Evolutionary conservation across 1,284 basidiomycete species (phyloP).

Genomic region (Ustilago hordei): DNA sequence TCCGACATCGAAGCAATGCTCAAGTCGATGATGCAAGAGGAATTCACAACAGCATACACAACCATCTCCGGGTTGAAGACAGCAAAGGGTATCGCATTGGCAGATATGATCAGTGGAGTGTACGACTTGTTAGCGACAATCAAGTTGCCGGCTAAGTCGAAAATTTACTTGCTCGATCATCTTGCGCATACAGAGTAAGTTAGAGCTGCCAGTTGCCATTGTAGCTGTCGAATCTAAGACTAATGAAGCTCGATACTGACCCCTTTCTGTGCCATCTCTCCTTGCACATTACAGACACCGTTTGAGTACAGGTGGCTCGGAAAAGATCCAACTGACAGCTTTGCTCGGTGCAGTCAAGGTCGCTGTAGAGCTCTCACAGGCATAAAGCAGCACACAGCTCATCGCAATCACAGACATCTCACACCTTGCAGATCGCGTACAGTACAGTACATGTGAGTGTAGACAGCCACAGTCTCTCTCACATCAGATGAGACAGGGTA

Average conservation of each 20-base stretch:
- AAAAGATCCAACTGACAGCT: conserved; percentile 93
- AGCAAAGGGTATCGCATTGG: conserved; percentile 91
- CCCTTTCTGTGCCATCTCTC: not conserved
- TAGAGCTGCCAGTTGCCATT: too few relatives aligned
- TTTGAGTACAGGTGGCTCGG: conserved; percentile 89
- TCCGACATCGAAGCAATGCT: conserved; percentile 92
- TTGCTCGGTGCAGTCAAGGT: conserved; percentile 93
- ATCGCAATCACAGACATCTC: conserved; percentile 2
- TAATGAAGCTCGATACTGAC: not conserved
- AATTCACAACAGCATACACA: conserved; percentile 91
- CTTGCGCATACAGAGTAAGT: conserved; percentile 84
- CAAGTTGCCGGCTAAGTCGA: conserved; percentile 84
- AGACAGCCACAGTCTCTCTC: not conserved
- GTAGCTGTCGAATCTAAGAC: too few relatives aligned
- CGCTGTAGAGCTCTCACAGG: conserved; percentile 77
- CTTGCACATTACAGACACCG: conserved; percentile 78
- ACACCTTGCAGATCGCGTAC: too few relatives aligned
- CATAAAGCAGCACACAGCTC: conserved; percentile 1
- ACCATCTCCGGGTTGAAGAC: conserved; percentile 87
- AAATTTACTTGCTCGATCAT: conserved; percentile 91
- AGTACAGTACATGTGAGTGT: too few relatives aligned
- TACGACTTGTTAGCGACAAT: conserved; percentile 90
- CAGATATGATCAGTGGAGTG: conserved; percentile 92
- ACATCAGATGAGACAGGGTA: not conserved
- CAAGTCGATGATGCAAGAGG: conserved; percentile 94